phyloP scores from a whole-genome alignment of 306 rosid species.

The Albizia julibrissin region DNA sequence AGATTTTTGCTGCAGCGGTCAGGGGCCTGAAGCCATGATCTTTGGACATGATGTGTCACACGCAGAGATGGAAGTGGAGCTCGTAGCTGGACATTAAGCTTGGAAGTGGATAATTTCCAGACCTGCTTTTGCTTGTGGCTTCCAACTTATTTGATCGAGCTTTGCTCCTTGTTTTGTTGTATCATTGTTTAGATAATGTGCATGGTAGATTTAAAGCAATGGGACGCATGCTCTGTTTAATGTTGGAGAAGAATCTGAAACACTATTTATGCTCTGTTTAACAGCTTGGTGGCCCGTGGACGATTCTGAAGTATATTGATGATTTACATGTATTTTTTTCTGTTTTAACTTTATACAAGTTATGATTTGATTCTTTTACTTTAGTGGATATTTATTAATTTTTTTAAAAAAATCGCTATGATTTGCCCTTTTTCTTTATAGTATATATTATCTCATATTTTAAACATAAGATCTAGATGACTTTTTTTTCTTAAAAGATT shows the following conservation, averaged over 20 bases:
- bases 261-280: neutral
- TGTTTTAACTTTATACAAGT: too few relatives aligned
- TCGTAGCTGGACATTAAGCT: neutral
- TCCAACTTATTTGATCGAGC: slow-evolving; percentile 15
- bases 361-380: too few relatives aligned
- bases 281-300: too few relatives aligned
- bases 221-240: slow-evolving; percentile 3
- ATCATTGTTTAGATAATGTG: slow-evolving; percentile 1
- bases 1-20: slow-evolving; percentile 57
- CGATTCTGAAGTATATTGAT: too few relatives aligned
- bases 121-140: neutral
- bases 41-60: slow-evolving; percentile 17
- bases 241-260: slow-evolving; percentile 4
- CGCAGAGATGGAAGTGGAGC: slow-evolving; percentile 13
- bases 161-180: slow-evolving; percentile 29
- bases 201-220: slow-evolving; percentile 14
- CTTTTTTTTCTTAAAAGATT: too few relatives aligned
- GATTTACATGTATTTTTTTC: too few relatives aligned
- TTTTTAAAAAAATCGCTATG: too few relatives aligned
- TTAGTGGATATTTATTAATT: too few relatives aligned
- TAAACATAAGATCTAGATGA: too few relatives aligned
- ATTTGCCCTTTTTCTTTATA: too few relatives aligned
- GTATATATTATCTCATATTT: too few relatives aligned
- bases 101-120: neutral
- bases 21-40: slow-evolving; percentile 46